Conservation (phyloP, 441 rosid genomes). For the Erodium texanum region DNA sequence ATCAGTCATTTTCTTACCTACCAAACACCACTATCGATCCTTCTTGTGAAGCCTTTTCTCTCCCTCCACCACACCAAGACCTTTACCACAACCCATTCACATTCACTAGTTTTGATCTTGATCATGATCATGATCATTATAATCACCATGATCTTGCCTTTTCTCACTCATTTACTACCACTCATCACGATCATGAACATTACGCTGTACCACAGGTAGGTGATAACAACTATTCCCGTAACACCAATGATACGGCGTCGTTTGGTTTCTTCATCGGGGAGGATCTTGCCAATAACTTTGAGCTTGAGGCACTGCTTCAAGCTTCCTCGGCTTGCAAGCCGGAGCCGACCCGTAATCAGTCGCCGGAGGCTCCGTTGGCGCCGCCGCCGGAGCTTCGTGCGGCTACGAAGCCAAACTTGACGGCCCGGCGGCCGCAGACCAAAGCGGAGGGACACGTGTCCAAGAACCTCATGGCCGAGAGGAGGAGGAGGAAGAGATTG, state of each 20-base stretch:
- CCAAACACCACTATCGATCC: slow-evolving; percentile 15
- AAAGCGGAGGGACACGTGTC: slow-evolving; percentile 18
- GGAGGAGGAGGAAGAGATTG: slow-evolving; percentile 21
- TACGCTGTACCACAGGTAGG: too few species aligned
- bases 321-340: slow-evolving; percentile 24
- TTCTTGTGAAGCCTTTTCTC: slow-evolving; percentile 19
- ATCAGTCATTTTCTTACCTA: slow-evolving; percentile 12
- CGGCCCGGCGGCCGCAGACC: too few species aligned
- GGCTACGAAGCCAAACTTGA: too few species aligned
- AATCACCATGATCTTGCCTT: too few species aligned
- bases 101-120: too few species aligned
- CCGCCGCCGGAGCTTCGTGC: neutral
- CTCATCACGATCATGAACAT: too few species aligned
- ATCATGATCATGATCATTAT: too few species aligned
- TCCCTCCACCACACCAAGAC: slow-evolving; percentile 21
- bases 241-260: too few species aligned
- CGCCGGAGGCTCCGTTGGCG: neutral
- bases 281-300: slow-evolving; percentile 22
- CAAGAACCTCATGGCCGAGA: slow-evolving; percentile 24
- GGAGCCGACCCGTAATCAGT: slow-evolving; percentile 34
- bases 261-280: slow-evolving; percentile 14
- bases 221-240: too few species aligned
- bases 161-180: too few species aligned
- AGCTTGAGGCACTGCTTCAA: too few species aligned
- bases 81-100: slow-evolving; percentile 10